Evolutionary conservation across 2,329 filamentous ascomycete species (phyloP), one percentile per base, ranked within the genome.

Genomic region (Calonectria crousiana): DNA sequence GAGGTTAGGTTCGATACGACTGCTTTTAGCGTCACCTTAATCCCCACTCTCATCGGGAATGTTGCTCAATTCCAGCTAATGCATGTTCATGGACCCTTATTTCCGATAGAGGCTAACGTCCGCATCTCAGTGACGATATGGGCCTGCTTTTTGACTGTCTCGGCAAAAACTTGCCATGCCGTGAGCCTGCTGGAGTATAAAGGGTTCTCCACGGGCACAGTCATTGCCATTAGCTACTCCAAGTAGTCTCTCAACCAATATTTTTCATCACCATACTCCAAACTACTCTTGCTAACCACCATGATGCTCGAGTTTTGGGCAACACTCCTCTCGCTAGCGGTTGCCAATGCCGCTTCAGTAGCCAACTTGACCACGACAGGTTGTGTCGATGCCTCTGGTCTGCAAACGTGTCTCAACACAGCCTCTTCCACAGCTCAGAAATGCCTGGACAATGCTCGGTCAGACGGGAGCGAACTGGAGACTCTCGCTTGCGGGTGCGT

Each of bases 401-500:
- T 80, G 53, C 65, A 79, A 20, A 73, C 49, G 6, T 81, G 79
- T 44, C 72, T 74, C 26, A 52, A 69, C 53, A 67, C 68, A 13
- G 74, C 67, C 49, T 70, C 52, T 30, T 69, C 74, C 14, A 44
- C 53, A 9, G 36, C 69, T 14, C 72, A 65, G 52, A 66, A 66
- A 9, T 79, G 78, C 41, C 62, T 79, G 2, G 73, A 72, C 20
- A 68, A 73, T 4, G 74, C 78, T 2, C 67, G 74, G 0, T 74
- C 72, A 38, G 76, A 78, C 69, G 69, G 68, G 20, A 76, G 67
- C 47, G 72, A 80, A 30, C 14, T 68, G n/a, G 76, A 76, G 49
- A 34, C 72, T 23, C 41, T 77, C 20, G 77, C 72, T 9, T 82
- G 81, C 36, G 77, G 77, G 0, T 83, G 81, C 64, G 70, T 72